phyloP scores from a whole-genome alignment of 352 stramenopile genomes.

The Phytophthora pluvialis region DNA sequence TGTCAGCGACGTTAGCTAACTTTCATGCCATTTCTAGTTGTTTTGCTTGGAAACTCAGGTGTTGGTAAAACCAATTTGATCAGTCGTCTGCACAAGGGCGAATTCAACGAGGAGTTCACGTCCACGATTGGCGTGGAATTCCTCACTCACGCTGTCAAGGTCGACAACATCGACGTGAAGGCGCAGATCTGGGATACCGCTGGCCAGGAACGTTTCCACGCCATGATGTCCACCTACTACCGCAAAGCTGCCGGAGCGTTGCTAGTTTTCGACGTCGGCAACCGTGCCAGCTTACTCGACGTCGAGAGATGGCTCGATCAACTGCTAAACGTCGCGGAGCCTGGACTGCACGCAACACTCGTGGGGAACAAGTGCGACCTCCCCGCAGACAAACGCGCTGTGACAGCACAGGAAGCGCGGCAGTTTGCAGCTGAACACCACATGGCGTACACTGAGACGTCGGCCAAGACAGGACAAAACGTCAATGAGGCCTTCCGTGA shows the following conservation, averaged over 20 bases:
- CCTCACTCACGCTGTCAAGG: slow-evolving; percentile 78
- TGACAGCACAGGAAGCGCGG: slow-evolving; percentile 66
- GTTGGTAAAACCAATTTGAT: slow-evolving; percentile 90
- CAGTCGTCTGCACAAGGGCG: slow-evolving; percentile 77
- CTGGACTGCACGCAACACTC: slow-evolving; percentile 67
- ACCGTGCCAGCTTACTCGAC: slow-evolving; percentile 57
- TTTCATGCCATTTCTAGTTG: slow-evolving; percentile 42
- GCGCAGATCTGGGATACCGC: slow-evolving; percentile 91
- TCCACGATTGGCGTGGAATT: slow-evolving; percentile 90
- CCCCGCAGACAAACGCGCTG: slow-evolving; percentile 41
- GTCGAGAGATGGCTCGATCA: slow-evolving; percentile 79
- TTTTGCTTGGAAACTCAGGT: slow-evolving; percentile 85
- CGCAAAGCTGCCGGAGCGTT: slow-evolving; percentile 78
- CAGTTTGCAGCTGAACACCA: slow-evolving; percentile 70
- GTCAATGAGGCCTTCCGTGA: slow-evolving; percentile 66
- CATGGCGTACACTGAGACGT: slow-evolving; percentile 86
- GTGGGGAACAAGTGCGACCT: slow-evolving; percentile 84
- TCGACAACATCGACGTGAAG: slow-evolving; percentile 77
- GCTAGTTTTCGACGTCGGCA: slow-evolving; percentile 81
- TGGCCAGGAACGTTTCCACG: slow-evolving; percentile 86
- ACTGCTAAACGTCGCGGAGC: slow-evolving; percentile 74
- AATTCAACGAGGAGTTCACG: slow-evolving; percentile 86
- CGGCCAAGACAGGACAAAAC: slow-evolving; percentile 75
- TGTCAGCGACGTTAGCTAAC: background rate
- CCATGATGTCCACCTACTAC: slow-evolving; percentile 92